These are phyloP conservation scores for Saturnispora silvae DNA, from an alignment of 805 yeast genomes.

Conservation along the genomic window DNA sequence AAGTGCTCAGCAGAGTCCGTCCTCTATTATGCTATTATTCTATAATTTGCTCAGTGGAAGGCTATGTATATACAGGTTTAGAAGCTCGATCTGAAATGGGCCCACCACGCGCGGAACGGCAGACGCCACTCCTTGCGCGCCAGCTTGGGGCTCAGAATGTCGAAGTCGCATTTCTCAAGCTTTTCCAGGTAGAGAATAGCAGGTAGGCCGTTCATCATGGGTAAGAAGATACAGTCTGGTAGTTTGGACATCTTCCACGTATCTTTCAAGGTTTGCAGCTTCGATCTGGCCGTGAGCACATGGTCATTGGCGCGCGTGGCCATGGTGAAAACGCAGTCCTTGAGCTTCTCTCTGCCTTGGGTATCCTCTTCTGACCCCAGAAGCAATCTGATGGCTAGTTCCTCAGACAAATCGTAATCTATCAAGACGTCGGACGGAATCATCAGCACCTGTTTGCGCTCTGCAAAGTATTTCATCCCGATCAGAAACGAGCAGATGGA, in stretches of 20 bases:
- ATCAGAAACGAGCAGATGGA: conserved; percentile 57
- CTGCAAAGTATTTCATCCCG: conserved; percentile 49
- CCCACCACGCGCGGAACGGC: conserved; percentile 48
- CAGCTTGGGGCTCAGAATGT: conserved; percentile 37
- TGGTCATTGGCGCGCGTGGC: conserved; percentile 78
- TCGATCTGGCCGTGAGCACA: conserved; percentile 53
- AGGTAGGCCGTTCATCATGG: conserved; percentile 60
- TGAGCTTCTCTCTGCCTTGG: conserved; percentile 27
- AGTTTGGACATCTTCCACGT: conserved; percentile 26
- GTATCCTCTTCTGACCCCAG: conserved; percentile 32
- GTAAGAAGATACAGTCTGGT: conserved; percentile 58
- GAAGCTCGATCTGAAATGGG: conserved; percentile 30
- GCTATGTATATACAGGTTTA: no score
- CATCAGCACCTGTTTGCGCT: conserved; percentile 37
- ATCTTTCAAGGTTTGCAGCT: conserved; percentile 31
- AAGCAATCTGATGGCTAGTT: conserved; percentile 39
- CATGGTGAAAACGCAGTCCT: conserved; percentile 55
- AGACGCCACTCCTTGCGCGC: conserved; percentile 51
- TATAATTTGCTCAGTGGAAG: no score
- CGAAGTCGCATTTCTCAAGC: conserved; percentile 56
- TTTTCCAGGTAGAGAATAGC: conserved; percentile 48
- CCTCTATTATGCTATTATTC: no score
- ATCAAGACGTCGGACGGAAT: conserved; percentile 57
- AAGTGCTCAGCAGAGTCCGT: background rate
- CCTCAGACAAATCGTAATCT: conserved; percentile 48